Evolutionary conservation across 768 basidiomycete genomes (phyloP), one percentile per base, ranked within the genome.

Genomic region (Solioccasus polychromus): DNA sequence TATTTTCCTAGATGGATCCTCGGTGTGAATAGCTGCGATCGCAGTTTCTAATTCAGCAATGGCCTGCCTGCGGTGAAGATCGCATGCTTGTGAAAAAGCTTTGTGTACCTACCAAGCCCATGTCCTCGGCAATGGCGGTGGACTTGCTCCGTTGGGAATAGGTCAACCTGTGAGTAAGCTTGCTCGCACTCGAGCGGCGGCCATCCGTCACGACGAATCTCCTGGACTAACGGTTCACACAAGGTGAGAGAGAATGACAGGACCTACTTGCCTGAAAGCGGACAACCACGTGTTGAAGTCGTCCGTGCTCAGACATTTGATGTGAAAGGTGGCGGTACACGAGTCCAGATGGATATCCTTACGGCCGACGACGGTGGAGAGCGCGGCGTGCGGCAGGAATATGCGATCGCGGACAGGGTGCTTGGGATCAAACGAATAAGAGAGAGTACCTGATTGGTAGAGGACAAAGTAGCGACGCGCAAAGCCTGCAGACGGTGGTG

Each of bases 271-370:
- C 88, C 88, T 82, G 59, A 90, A 78, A 22, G 83, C 82, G 20
- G 70, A 51, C 78, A 87, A 85, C 89, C 89, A 92, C 38, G 59
- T 68, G 39, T 80, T 68, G 52, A 88, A 91, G 57, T 92, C 89
- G 8, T 80, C 78, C 15, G 67, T 66, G 37, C 69, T 82, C n/a
- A 88, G 66, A 60, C 86, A 88, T 64, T 84, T 87, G 51, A 92
- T 77, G 64, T 92, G 89, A 60, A 91, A 92, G 1, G 86, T 91
- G 22, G 83, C 83, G 35, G 72, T 80, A 55, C 71, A 76, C 3
- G 85, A 82, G 58, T 92, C 89, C 38, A 92, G 72, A 55, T 90
- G 88, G 39, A 92, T 88, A 56, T 91, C 85, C 61, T 76, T 87
- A 48, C 83, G 78, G 4, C 83, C 83, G n/a, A 72, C 71, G 5